These are phyloP conservation scores for Seminavis robusta DNA, from an alignment of 108 stramenopile species.

Conservation along the genomic window DNA sequence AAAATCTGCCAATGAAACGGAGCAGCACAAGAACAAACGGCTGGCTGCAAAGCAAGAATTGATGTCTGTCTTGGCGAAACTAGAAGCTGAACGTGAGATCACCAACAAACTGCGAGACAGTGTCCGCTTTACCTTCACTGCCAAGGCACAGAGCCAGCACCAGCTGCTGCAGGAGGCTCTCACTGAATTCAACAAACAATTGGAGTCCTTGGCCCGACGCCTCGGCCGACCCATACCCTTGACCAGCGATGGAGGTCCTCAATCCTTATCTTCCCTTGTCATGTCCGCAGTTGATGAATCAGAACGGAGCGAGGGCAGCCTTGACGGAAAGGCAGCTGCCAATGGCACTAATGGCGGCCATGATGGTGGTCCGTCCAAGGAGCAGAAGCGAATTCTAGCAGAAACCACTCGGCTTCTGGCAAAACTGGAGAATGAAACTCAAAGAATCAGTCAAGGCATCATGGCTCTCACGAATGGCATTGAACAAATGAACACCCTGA, in stretches of 20 bases:
- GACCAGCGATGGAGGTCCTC: constrained; percentile 13
- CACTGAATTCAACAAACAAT: constrained; percentile 59
- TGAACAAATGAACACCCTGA: constrained; percentile 62
- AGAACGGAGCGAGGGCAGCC: constrained; percentile 7
- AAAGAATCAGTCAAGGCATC: constrained; percentile 72
- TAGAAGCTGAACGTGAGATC: constrained; percentile 68
- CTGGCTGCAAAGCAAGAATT: constrained; percentile 83
- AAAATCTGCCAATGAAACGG: constrained; percentile 71
- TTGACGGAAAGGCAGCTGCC: neutral
- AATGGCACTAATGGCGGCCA: constrained; percentile 23
- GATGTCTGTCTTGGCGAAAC: constrained; percentile 71
- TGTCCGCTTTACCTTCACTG: constrained; percentile 78
- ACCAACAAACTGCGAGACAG: constrained; percentile 60
- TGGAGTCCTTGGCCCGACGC: constrained; percentile 51
- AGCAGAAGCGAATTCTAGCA: too few relatives aligned
- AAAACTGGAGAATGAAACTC: constrained; percentile 77
- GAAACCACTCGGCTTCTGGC: constrained; percentile 57
- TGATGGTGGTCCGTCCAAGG: too few relatives aligned
- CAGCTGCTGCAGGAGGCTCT: constrained; percentile 64
- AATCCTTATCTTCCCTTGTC: neutral
- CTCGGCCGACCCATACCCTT: constrained; percentile 56
- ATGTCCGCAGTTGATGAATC: constrained; percentile 9
- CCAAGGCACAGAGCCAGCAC: constrained; percentile 80
- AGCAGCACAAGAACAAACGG: constrained; percentile 84
- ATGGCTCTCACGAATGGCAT: constrained; percentile 50